Conservation (phyloP, 345 rosid genomes). For the Salix caprea region DNA sequence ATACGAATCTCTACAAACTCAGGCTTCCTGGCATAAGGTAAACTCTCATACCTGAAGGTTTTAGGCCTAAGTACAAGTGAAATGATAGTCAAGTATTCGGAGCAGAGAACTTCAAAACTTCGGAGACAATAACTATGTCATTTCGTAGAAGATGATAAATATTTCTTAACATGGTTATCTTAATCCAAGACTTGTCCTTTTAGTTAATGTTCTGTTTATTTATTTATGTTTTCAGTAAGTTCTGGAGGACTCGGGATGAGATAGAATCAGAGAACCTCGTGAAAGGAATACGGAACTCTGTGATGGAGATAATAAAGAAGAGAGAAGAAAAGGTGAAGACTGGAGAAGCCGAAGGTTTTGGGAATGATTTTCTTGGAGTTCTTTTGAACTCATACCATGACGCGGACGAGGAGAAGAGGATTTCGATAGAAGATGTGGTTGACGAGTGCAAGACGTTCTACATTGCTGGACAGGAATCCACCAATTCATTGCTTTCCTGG, state of each 20-base stretch:
- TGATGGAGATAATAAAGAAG: conserved; percentile 20
- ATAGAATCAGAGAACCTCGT: conserved; percentile 13
- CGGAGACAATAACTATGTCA: not conserved
- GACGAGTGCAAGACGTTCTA: conserved; percentile 41
- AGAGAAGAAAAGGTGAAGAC: conserved; percentile 17
- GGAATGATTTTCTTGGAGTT: conserved; percentile 29
- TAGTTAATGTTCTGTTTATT: not conserved
- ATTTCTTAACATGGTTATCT: not conserved
- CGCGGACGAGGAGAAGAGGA: conserved; percentile 7
- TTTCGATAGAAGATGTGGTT: conserved; percentile 28
- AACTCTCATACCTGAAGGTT: not conserved
- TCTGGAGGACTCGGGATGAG: conserved; percentile 22
- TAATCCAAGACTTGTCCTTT: not conserved
- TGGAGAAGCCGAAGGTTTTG: conserved; percentile 5
- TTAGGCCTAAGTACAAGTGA: no score
- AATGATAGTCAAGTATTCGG: no score
- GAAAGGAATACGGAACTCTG: not conserved
- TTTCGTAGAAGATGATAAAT: no score
- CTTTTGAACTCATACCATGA: conserved; percentile 15
- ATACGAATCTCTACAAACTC: conserved; percentile 9
- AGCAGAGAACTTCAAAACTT: no score
- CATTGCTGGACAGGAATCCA: conserved; percentile 33
- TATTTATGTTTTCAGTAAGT: conserved; percentile 16
- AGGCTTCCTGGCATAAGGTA: conserved; percentile 2
- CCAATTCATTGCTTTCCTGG: conserved; percentile 19